Base-by-base conservation (phyloP, 805 yeast genomes). In the Soucietia sequanensis region DNA sequence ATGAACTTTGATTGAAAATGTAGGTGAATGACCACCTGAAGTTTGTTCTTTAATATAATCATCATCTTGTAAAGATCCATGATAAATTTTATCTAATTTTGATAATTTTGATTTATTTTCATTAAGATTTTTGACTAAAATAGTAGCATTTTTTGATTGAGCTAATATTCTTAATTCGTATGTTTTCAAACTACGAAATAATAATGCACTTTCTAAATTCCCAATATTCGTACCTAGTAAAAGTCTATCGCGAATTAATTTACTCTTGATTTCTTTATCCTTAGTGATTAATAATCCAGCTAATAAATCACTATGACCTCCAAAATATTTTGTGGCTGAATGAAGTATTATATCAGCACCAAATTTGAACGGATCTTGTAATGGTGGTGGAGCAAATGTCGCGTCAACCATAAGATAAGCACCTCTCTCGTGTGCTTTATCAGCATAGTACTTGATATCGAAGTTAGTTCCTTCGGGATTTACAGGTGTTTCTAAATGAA, bases 381-480 rank as follows among this genome's bases (percentile, higher is more conserved):
- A 62, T 12, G 96, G 96, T 10, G 95, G 95, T 14, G 97, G 96
- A 7, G 96, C 97, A 61, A 91, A 86, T 0, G 97, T 91, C 5
- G 96, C 74, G 59, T 90, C 98, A 11, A 86, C 80, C 17, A 79
- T 51, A 10, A 90, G 60, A 16, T 67, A 48, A 0, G 95, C 96
- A 13, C 95, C 95, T 35, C 77, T 76, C 2, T 70, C 64, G 54
- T 87, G 95, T 1, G 95, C 95, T 41, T 70, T 72, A 2, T 76
- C 67, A 3, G 87, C 90, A 50, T 75, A 82, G 31, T 72, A 58
- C 26, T 62, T 58, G 37, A 90, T 75, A 55, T 85, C 87, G 45
- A 68, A 70, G 10, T 81, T 74, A 2, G 69, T 62, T 1, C 95
- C 95, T 34, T 70, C 77, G 12, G 97, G 97, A 59, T 90, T 90